These are phyloP conservation scores for Trichoderma oligosporum DNA, from an alignment of 2,329 filamentous ascomycete species.

Conservation along the genomic window DNA sequence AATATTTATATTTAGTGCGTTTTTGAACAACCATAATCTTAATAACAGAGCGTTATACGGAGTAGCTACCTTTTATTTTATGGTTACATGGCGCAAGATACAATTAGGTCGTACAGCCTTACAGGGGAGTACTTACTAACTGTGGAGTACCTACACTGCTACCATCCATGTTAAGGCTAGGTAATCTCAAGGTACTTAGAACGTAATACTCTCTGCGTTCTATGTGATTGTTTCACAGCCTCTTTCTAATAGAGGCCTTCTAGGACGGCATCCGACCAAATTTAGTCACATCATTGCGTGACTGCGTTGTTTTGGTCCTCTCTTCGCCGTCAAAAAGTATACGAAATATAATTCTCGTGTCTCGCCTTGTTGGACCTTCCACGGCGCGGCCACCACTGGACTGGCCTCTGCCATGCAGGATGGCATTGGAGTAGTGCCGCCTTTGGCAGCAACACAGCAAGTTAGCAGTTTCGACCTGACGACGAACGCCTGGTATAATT, in stretches of 20 bases:
- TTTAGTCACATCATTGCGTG: neutral
- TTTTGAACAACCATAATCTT: no score
- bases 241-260: neutral
- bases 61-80: no score
- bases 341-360: neutral
- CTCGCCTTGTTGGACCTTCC: constrained; percentile 3
- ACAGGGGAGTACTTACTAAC: no score
- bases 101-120: no score
- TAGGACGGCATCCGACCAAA: neutral
- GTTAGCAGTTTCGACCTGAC: constrained; percentile 5
- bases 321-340: neutral
- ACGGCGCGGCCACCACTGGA: constrained; percentile 17
- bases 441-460: constrained; percentile 13
- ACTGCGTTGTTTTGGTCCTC: neutral
- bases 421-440: constrained; percentile 18
- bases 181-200: neutral
- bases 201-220: neutral
- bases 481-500: constrained; percentile 44
- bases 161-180: neutral
- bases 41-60: no score
- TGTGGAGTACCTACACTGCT: neutral
- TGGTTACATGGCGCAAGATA: no score
- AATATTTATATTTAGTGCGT: no score
- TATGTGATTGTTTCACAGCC: neutral
- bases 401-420: constrained; percentile 19